Conservation (phyloP, 1,284 basidiomycete species). For the Stygiomarasmius scandens region DNA sequence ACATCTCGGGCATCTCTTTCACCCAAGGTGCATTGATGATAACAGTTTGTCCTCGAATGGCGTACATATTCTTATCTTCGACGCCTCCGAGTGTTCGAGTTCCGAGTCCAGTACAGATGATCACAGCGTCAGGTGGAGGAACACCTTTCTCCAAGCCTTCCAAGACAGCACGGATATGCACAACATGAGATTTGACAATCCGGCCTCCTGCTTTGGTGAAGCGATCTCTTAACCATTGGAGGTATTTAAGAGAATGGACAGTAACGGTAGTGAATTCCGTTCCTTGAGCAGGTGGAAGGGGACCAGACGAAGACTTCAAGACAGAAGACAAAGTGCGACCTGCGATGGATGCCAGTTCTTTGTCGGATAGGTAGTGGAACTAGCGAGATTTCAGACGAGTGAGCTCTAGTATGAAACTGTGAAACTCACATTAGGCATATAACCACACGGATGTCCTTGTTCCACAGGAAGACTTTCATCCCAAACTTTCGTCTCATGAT, state of each 20-base stretch:
- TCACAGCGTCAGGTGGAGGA: conserved; percentile 49
- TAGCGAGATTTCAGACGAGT: background rate
- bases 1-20: conserved; percentile 47
- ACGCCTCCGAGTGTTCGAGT: conserved; percentile 79
- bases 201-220: conserved; percentile 66
- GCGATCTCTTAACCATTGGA: conserved; percentile 65
- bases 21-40: conserved; percentile 78
- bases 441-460: conserved; percentile 4
- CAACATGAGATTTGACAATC: conserved; percentile 56
- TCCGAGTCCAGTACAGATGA: conserved; percentile 70
- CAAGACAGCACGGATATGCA: conserved; percentile 69
- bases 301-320: background rate
- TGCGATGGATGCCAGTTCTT: background rate
- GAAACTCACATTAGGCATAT: conserved; percentile 8
- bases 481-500: background rate
- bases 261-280: conserved; percentile 13
- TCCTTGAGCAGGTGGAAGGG: conserved; percentile 4
- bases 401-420: background rate
- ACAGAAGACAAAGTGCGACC: conserved; percentile 4
- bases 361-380: conserved; percentile 2
- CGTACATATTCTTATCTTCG: conserved; percentile 74
- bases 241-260: conserved; percentile 70
- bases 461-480: background rate
- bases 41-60: conserved; percentile 87
- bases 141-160: conserved; percentile 51